A percentile compares a stretch with the other conserved stretches of the same genome.
These are phyloP conservation scores for Nakaseomyces sp. DNA, from an alignment of 1,139 yeast genomes.

Conservation along the genomic window DNA sequence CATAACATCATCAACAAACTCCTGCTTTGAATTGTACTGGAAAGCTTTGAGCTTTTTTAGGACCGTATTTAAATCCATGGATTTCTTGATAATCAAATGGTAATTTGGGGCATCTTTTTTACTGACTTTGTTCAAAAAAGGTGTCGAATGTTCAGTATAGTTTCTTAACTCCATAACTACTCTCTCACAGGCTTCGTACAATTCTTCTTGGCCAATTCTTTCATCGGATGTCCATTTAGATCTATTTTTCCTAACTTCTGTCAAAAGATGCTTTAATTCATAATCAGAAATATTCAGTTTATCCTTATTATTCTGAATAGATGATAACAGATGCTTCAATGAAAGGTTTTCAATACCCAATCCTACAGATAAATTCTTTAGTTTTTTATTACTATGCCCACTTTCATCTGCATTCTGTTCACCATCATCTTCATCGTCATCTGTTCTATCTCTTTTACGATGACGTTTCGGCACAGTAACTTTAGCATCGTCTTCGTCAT, in stretches of 20 bases:
- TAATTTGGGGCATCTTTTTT: constrained; percentile 97
- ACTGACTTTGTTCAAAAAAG: constrained; percentile 87
- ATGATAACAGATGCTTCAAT: constrained; percentile 66
- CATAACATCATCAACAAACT: constrained; percentile 88
- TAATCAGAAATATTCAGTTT: constrained; percentile 67
- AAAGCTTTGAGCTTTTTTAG: constrained; percentile 77
- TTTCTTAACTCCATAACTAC: constrained; percentile 85
- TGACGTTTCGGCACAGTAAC: constrained; percentile 4
- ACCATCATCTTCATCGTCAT: constrained; percentile 8
- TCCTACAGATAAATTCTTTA: constrained; percentile 34
- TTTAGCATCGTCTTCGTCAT: constrained; percentile 7
- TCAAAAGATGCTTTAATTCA: constrained; percentile 73
- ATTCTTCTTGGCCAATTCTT: constrained; percentile 90
- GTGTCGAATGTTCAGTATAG: constrained; percentile 93
- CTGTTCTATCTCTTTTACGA: constrained; percentile 5
- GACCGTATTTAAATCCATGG: constrained; percentile 95
- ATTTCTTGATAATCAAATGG: constrained; percentile 77
- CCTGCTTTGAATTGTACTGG: constrained; percentile 74
- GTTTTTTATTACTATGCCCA: neutral
- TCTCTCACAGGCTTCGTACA: constrained; percentile 94
- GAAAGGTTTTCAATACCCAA: constrained; percentile 81
- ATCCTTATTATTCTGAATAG: constrained; percentile 73
- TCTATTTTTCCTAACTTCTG: constrained; percentile 89
- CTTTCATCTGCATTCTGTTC: constrained; percentile 17
- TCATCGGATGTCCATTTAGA: constrained; percentile 98